Evolutionary conservation across 1,284 basidiomycete genomes (phyloP).

Genomic region (Ganoderma boninense): DNA sequence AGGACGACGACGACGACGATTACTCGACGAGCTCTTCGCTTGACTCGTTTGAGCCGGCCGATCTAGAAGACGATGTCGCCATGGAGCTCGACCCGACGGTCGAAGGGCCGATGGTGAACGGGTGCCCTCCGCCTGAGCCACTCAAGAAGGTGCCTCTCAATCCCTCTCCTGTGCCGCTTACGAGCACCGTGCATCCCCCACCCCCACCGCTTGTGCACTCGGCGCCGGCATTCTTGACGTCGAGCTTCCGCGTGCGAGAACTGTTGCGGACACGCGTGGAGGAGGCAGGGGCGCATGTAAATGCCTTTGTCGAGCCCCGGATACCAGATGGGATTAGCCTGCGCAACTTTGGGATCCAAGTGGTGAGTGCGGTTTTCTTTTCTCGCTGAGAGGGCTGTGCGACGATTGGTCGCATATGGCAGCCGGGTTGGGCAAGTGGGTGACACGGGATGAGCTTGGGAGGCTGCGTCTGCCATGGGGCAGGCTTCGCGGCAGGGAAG

Average conservation of each 20-base stretch:
- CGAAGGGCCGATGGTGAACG: slow-evolving; percentile 35
- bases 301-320: slow-evolving; percentile 70
- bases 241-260: slow-evolving; percentile 48
- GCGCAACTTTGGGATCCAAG: slow-evolving; percentile 85
- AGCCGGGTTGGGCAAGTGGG: slow-evolving; percentile 9
- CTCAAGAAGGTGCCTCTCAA: slow-evolving; percentile 26
- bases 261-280: slow-evolving; percentile 44
- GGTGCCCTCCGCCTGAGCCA: slow-evolving; percentile 25
- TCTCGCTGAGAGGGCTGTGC: slow-evolving; percentile 22
- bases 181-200: slow-evolving; percentile 19
- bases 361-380: slow-evolving; percentile 58
- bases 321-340: slow-evolving; percentile 81
- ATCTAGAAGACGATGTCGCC: slow-evolving; percentile 43
- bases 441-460: slow-evolving; percentile 18
- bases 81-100: slow-evolving; percentile 36
- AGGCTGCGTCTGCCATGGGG: slow-evolving; percentile 13
- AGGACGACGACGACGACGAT: slow-evolving; percentile 42
- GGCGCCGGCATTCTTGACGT: slow-evolving; percentile 40
- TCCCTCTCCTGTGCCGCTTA: slow-evolving; percentile 23
- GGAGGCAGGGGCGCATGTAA: slow-evolving; percentile 50
- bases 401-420: slow-evolving; percentile 11
- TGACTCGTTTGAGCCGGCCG: slow-evolving; percentile 42
- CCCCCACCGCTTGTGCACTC: slow-evolving; percentile 26
- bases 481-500: slow-evolving; percentile 19
- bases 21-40: slow-evolving; percentile 44